Evolutionary conservation across 495 filamentous ascomycete genomes (phyloP), one percentile per base, ranked within the genome.

Genomic region (Arthonia radiata): DNA sequence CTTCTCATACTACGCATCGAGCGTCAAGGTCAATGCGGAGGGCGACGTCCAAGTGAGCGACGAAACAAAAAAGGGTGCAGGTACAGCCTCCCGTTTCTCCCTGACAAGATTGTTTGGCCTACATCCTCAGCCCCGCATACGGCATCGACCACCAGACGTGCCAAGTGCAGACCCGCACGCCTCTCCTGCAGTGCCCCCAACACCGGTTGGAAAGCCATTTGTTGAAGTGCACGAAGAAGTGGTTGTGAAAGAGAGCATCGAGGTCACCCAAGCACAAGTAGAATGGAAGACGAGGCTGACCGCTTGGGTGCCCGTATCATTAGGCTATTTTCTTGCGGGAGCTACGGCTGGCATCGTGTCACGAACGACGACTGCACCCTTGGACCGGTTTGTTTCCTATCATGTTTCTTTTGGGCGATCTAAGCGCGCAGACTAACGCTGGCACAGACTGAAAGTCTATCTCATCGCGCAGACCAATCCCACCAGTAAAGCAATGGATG

Each of bases 311-410:
- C 65, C 62, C 40, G 52, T 61, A 56, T 45, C 77, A n/a, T n/a
- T n/a, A 92, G 83, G 83, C 57, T 97, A 97, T 53, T 97, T 97
- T 49, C 47, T 83, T 55, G 89, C 89, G 36, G 86, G 86, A 48
- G 41, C 37, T 36, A 53, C 91, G 29, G 81, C 86, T 35, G 86
- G 86, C 32, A 80, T 71, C 40, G 69, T 90, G 29, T 93, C 82
- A 31, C 66, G 86, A 34, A 92, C 86, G 45, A 67, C 76, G 30
- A 97, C 86, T 23, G 86, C 86, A 12, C 86, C 86, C 26, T 67
- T 97, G 47, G 86, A 97, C 50, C 80, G 86, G n/a, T n/a, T n/a
- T n/a, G n/a, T n/a, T n/a, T n/a, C n/a, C n/a, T n/a, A n/a, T n/a
- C n/a, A n/a, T n/a, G n/a, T n/a, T n/a, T n/a, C n/a, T n/a, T n/a